phyloP scores from a whole-genome alignment of 2,329 filamentous ascomycete genomes.

The Aspergillus transmontanensis region DNA sequence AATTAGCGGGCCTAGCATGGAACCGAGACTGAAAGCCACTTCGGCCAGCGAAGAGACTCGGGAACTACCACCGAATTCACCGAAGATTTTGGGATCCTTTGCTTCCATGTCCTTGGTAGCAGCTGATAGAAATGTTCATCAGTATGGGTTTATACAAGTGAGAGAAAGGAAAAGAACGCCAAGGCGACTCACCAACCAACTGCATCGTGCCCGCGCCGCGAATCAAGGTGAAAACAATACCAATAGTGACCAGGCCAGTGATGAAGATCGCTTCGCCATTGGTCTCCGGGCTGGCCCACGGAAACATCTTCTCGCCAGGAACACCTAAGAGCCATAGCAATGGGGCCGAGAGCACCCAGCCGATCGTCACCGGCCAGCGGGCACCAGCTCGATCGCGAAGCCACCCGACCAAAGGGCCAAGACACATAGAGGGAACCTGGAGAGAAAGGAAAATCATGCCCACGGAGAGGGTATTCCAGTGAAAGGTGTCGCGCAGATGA shows the following conservation, averaged over 20 bases:
- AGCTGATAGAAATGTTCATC: constrained; percentile 7
- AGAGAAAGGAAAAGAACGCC: neutral
- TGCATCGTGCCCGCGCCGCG: constrained; percentile 31
- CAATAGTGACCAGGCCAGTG: constrained; percentile 20
- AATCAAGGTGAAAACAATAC: constrained; percentile 22
- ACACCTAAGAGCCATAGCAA: constrained; percentile 29
- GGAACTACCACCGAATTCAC: constrained; percentile 27
- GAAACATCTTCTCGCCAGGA: constrained; percentile 25
- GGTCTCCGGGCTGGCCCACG: constrained; percentile 24
- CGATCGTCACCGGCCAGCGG: constrained; percentile 22
- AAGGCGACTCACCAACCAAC: constrained; percentile 25
- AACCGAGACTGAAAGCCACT: constrained; percentile 25
- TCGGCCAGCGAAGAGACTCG: constrained; percentile 26
- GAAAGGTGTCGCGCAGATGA: constrained; percentile 55
- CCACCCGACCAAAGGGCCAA: constrained; percentile 61
- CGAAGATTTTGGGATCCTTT: constrained; percentile 27
- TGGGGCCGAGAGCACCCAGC: constrained; percentile 21
- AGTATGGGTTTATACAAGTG: neutral
- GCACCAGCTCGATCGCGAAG: constrained; percentile 33
- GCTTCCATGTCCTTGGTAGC: constrained; percentile 22
- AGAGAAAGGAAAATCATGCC: constrained; percentile 61
- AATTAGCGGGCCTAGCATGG: constrained; percentile 27
- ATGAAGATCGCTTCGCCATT: constrained; percentile 26
- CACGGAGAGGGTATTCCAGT: constrained; percentile 57
- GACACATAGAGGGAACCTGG: constrained; percentile 59